Evolutionary conservation across 768 basidiomycete species (phyloP), one percentile per base, ranked within the genome.

Genomic region (Naganishia antarctica): DNA sequence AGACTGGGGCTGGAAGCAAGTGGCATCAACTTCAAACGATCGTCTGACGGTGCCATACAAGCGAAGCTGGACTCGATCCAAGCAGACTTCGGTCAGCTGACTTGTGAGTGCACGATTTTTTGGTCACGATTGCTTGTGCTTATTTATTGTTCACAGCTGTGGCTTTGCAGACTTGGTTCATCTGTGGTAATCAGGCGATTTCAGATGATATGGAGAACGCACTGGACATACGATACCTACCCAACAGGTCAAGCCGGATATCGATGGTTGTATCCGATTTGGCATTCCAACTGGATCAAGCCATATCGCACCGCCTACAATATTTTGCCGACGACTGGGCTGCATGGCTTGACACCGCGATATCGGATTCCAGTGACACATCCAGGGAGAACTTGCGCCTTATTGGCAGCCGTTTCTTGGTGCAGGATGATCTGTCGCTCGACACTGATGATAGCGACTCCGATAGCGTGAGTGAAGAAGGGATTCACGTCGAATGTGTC

Each of bases 271-370:
- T 57, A 57, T 57, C 53, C 2, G 37, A 40, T 23, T 5, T 57
- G 23, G 12, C 32, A 13, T 40, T 57, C 26, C 32, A 41, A 26
- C 34, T 63, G 50, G 81, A 83, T 11, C 94, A 97, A 74, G 71
- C 78, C 5, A 66, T 80, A 1, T 76, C 92, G 8, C 90, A 97
- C 72, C 83, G 84, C 13, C 74, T 98, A 18, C 91, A 97, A 75
- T 87, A 86, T 71, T 90, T 88, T 82, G 86, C 86, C 7, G 96
- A 99, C 72, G 92, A 97, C 72, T 74, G 86, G 28, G 79, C 85
- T n/a, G 90, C 88, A 70, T 82, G 87, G 57, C 70, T 87, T 3
- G 87, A 88, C 58, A 81, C 79, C 16, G 76, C 80, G 6, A 70
- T 72, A 47, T 70, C 66, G 4, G 72, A 71, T 58, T 72, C 66